Evolutionary conservation across 2,329 filamentous ascomycete genomes (phyloP), one percentile per base, ranked within the genome.

Genomic region (Xylariales sp.): DNA sequence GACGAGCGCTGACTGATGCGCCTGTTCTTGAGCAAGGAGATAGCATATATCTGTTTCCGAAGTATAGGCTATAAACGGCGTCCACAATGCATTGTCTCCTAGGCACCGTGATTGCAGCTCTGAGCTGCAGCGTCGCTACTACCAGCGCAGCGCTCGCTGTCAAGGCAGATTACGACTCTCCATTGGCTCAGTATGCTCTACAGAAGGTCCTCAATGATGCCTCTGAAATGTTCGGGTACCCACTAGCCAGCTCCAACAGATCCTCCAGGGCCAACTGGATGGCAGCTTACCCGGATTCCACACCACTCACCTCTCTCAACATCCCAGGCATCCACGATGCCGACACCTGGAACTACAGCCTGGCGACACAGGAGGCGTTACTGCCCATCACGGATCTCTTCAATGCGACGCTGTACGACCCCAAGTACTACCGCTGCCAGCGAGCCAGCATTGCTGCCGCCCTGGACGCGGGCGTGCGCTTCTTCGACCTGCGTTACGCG

Each of bases 311-410:
- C 3, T 67, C 67, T 14, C 61, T 74, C 51, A 73, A 68, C 45
- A 66, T 74, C 27, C 71, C 71, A 3, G 72, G 71, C 2, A 65
- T 61, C 4, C 71, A 75, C 52, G 70, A 75, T 48, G 60, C 63
- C 4, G 62, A 66, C 3, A 74, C 70, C 0, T 74, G 71, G 70
- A 73, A 73, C 50, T 74, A 73, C 47, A 63, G 56, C 10, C 53
- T 57, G 17, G 52, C 54, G 1, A 70, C 65, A 0, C 67, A 70
- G 45, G 50, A 66, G 25, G 40, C 52, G 2, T 52, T 73, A 4
- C 32, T 51, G 4, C 57, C 56, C 17, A 55, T 70, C 23, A 68
- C 66, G 6, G 51, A 59, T 12, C 57, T 69, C 27, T 62, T 60
- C 31, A 56, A 61, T 17, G 51, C 56, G 14, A 41, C 46, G 4